Percentiles rank a stretch among this genome's conserved stretches.
Conservation (phyloP, 139 green algal species). For the Closterium sp. region DNA sequence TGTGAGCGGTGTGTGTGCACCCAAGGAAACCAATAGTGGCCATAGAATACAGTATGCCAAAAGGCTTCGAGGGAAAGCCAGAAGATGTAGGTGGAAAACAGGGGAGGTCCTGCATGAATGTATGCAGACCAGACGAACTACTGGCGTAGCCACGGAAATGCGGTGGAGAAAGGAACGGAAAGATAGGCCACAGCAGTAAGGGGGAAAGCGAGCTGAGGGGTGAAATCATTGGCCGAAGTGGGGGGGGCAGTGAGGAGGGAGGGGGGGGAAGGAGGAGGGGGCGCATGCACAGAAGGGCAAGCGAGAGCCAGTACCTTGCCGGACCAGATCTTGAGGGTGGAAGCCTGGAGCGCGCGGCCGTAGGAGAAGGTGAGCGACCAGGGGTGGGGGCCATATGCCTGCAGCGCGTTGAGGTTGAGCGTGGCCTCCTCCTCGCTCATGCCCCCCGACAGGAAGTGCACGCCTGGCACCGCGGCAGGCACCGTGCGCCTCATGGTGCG, state of each 20-base stretch:
- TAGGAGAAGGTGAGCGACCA: conserved; percentile 97
- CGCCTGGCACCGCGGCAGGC: conserved; percentile 83
- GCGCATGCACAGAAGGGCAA: not conserved
- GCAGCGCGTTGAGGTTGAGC: conserved; percentile 81
- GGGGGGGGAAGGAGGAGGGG: not conserved
- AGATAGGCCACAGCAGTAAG: not conserved
- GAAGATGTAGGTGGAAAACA: too few relatives aligned
- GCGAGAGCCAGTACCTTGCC: conserved; percentile 34
- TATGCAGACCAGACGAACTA: too few relatives aligned
- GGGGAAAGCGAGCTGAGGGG: too few relatives aligned
- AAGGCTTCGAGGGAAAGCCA: not conserved
- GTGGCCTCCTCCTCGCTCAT: conserved; percentile 79
- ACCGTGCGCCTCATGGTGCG: conserved; percentile 74
- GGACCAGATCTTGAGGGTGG: conserved; percentile 51
- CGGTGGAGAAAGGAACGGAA: conserved; percentile 3
- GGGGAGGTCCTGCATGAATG: too few relatives aligned
- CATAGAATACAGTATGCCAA: not conserved
- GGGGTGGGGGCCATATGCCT: conserved; percentile 57
- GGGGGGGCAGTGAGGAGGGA: not conserved
- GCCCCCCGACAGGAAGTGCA: conserved; percentile 91
- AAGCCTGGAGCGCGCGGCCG: conserved; percentile 80
- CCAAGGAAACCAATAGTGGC: too few relatives aligned
- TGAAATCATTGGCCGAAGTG: not conserved
- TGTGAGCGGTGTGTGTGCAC: too few relatives aligned
- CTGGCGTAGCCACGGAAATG: too few relatives aligned